phyloP scores from a whole-genome alignment of 106 monocot genomes.

The Dendrobium nobile region DNA sequence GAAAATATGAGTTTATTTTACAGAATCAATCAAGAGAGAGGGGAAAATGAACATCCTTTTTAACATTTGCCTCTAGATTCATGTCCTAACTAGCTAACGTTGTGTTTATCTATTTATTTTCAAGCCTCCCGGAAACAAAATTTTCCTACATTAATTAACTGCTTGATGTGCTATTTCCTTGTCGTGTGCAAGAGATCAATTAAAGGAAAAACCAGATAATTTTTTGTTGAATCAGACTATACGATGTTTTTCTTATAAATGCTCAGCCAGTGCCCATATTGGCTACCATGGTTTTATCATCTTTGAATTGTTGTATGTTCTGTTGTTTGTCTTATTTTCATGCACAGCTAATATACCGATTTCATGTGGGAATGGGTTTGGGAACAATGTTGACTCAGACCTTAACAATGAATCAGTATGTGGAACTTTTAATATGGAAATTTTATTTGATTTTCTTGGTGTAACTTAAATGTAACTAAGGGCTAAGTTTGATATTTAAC shows the following conservation, averaged over 20 bases:
- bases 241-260: too few species aligned
- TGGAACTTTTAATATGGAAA: too few species aligned
- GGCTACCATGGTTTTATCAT: not conserved
- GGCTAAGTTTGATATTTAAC: too few species aligned
- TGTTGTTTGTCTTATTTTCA: not conserved
- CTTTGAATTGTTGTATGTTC: not conserved
- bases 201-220: not conserved
- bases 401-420: too few species aligned
- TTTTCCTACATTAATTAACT: not conserved
- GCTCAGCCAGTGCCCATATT: too few species aligned
- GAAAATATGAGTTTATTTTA: not conserved
- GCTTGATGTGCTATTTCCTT: not conserved
- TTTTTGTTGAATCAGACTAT: not conserved
- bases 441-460: too few species aligned
- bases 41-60: not conserved
- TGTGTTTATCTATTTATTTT: not conserved
- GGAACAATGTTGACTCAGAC: not conserved
- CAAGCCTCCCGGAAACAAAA: not conserved
- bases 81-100: not conserved
- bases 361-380: not conserved
- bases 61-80: not conserved
- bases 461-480: too few species aligned
- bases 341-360: not conserved
- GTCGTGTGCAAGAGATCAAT: not conserved
- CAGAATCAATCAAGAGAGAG: not conserved